A percentile compares a stretch with the other conserved stretches of the same genome.
Conservation (phyloP, 2,329 filamentous ascomycete species). For the Phialemoniopsis sp. region DNA sequence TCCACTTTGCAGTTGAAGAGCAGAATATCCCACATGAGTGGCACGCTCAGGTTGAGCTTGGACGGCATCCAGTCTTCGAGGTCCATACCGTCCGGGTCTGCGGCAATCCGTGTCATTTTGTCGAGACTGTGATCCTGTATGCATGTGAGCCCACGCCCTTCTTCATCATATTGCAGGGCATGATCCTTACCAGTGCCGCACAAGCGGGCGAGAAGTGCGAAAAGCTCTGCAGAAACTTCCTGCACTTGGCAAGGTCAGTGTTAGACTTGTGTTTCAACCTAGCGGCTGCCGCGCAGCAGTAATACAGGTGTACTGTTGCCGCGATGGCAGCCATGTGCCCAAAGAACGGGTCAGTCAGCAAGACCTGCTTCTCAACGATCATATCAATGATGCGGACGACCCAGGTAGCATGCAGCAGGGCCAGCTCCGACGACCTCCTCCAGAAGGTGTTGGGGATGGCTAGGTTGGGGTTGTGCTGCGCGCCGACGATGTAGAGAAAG, state of each 20-base stretch:
- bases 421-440: constrained; percentile 45
- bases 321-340: constrained; percentile 47
- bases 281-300: constrained; percentile 44
- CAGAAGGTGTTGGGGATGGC: constrained; percentile 51
- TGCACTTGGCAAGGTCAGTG: constrained; percentile 45
- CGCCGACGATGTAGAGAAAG: constrained; percentile 47
- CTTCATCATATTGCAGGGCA: not conserved
- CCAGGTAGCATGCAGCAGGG: constrained; percentile 48
- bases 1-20: constrained; percentile 39
- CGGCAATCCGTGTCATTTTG: constrained; percentile 43
- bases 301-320: constrained; percentile 49
- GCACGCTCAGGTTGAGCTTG: constrained; percentile 46
- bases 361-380: constrained; percentile 44
- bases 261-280: constrained; percentile 47
- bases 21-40: constrained; percentile 48
- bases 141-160: not conserved
- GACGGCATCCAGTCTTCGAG: constrained; percentile 46
- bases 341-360: constrained; percentile 46
- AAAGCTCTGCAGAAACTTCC: constrained; percentile 43
- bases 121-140: constrained; percentile 41
- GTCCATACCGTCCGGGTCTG: constrained; percentile 30
- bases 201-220: constrained; percentile 41
- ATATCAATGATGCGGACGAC: constrained; percentile 50
- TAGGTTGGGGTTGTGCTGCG: constrained; percentile 45
- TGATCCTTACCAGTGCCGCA: constrained; percentile 32